phyloP scores from a whole-genome alignment of 108 stramenopile species.

The Pinguiococcus pyrenoidosus region DNA sequence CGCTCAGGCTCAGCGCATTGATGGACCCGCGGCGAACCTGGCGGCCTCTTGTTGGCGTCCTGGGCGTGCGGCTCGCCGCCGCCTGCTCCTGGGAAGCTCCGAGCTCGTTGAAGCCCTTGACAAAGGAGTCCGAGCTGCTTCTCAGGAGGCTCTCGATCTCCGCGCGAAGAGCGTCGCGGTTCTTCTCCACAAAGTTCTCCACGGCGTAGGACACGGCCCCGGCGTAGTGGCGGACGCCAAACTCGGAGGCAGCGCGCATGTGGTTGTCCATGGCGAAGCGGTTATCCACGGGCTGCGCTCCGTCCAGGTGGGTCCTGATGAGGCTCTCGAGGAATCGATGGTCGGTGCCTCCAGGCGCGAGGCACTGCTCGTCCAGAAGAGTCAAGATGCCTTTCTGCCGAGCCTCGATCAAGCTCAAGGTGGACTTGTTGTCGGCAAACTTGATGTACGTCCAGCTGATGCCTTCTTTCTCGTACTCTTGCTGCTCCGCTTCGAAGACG shows the following conservation, averaged over 20 bases:
- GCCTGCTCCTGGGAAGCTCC: not conserved
- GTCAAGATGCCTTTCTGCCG: constrained; percentile 70
- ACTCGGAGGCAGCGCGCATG: constrained; percentile 33
- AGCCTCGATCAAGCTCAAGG: constrained; percentile 27
- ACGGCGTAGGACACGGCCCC: constrained; percentile 39
- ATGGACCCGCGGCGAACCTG: not conserved
- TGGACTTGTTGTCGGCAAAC: constrained; percentile 29
- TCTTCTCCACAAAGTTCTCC: constrained; percentile 46
- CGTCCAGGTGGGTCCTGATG: constrained; percentile 38
- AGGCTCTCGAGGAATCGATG: constrained; percentile 70
- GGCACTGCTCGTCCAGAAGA: constrained; percentile 82
- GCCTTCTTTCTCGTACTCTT: constrained; percentile 21
- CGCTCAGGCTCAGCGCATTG: constrained; percentile 5
- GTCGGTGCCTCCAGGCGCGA: constrained; percentile 72
- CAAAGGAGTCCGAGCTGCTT: constrained; percentile 8
- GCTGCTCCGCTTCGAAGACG: constrained; percentile 41
- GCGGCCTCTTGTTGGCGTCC: too few relatives aligned
- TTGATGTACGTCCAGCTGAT: constrained; percentile 22
- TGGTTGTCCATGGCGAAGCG: not conserved
- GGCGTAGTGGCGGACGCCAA: constrained; percentile 48
- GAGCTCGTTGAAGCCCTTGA: constrained; percentile 1
- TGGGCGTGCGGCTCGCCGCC: constrained; percentile 2
- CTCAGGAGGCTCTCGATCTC: constrained; percentile 53
- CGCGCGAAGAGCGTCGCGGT: constrained; percentile 40
- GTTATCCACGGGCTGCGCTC: constrained; percentile 19